Evolutionary conservation across 1,139 yeast genomes (phyloP), one percentile per base, ranked within the genome.

Genomic region (Candida sanyaensis): DNA sequence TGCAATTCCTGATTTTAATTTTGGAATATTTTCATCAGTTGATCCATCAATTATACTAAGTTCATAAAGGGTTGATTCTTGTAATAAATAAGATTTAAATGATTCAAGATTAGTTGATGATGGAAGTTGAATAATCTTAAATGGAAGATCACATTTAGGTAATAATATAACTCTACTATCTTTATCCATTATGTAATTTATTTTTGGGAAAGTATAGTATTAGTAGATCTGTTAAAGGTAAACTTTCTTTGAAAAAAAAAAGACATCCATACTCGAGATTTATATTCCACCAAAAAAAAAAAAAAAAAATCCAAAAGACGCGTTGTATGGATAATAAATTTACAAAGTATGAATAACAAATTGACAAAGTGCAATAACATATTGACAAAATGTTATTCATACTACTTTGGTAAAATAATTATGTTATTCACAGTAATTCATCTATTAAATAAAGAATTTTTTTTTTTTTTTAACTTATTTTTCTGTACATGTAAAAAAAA

Each of bases 21-120:
- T 54, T 40, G 42, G 37, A 40, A 37, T 50, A 47, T 49, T 57
- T 41, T 63, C 64, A 43, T 60, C 60, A 5, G 33, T 30, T 13
- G 49, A 47, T 8, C 73, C 75, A 36, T 61, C 61, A 29, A 75
- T 58, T 46, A 65, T 65, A 42, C 65, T 63, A 32, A 75, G 53
- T 50, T 75, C 79, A 49, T 60, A 71, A 6, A 73, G 42, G 11
- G 49, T 50, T 5, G 45, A 40, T 2, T 49, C 50, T 38, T 51
- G 37, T 28, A 67, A 34, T 43, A 71, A 49, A 49, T 55, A 65
- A 38, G 71, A 56, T 48, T 61, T 61, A 11, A 47, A 37, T 4
- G 49, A 43, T 2, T 49, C 33, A n/a, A 56, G 39, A 37, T 61
- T 55, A 30, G 50, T 46, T 17, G 60, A 57, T 31, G 51, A 48